These are phyloP conservation scores for Colletotrichum plurivorum DNA, from an alignment of 2,329 filamentous ascomycete genomes.

Conservation along the genomic window DNA sequence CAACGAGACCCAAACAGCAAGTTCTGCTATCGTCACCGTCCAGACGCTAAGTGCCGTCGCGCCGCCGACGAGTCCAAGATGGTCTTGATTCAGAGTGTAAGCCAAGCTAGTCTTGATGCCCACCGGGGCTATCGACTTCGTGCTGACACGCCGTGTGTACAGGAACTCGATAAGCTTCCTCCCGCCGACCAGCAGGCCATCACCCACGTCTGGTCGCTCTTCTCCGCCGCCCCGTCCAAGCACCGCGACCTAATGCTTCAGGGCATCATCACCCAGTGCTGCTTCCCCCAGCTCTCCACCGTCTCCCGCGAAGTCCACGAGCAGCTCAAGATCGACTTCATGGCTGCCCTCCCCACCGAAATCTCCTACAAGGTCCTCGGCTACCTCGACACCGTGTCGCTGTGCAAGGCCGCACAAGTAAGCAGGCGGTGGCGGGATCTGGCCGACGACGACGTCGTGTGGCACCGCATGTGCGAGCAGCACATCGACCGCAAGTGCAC, in stretches of 20 bases:
- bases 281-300: constrained; percentile 95
- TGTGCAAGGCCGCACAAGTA: constrained; percentile 97
- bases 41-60: constrained; percentile 92
- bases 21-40: constrained; percentile 95
- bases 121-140: constrained; percentile 16
- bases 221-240: constrained; percentile 94
- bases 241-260: constrained; percentile 97
- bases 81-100: constrained; percentile 90
- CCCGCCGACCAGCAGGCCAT: constrained; percentile 94
- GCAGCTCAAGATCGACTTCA: constrained; percentile 97
- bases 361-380: constrained; percentile 94
- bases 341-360: constrained; percentile 89
- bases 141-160: constrained; percentile 45
- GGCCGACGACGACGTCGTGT: constrained; percentile 97
- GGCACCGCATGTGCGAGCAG: constrained; percentile 94
- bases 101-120: constrained; percentile 48
- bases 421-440: constrained; percentile 88
- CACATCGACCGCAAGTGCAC: constrained; percentile 95
- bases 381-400: constrained; percentile 91
- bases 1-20: constrained; percentile 79
- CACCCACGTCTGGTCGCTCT: constrained; percentile 96
- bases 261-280: constrained; percentile 95
- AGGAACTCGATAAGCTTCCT: constrained; percentile 87
- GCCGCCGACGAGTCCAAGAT: constrained; percentile 96
- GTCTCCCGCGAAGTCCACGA: constrained; percentile 92